phyloP scores from a whole-genome alignment of 129 eudicot genomes.

The Apium graveolens region DNA sequence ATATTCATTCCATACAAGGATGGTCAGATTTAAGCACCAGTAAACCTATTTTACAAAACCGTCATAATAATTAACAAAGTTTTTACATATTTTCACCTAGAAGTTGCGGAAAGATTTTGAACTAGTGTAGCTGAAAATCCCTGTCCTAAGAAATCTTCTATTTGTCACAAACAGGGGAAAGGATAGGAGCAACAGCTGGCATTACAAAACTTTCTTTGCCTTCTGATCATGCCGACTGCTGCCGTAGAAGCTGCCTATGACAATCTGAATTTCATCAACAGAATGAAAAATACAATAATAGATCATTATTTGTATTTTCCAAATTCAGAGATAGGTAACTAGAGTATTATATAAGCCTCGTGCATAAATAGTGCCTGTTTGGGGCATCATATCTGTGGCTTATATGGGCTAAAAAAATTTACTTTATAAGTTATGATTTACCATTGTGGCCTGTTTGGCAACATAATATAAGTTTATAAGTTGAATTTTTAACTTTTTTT shows the following conservation, averaged over 20 bases:
- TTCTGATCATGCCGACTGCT: slow-evolving; percentile 72
- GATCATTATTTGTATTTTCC: too few relatives aligned
- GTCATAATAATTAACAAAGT: too few relatives aligned
- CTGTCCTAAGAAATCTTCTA: slow-evolving; percentile 30
- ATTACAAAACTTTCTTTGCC: slow-evolving; percentile 45
- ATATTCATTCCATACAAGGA: background rate
- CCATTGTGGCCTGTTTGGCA: too few relatives aligned
- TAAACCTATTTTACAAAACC: background rate
- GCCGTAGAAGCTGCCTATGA: slow-evolving; percentile 54
- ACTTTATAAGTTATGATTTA: too few relatives aligned
- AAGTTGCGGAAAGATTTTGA: slow-evolving; percentile 22
- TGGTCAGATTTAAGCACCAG: background rate
- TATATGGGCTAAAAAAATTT: too few relatives aligned
- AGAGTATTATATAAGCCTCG: background rate
- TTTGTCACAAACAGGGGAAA: slow-evolving; percentile 24
- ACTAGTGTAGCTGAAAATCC: slow-evolving; percentile 13
- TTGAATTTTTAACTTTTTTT: too few relatives aligned
- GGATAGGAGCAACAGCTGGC: slow-evolving; percentile 28
- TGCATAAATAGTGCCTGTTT: too few relatives aligned
- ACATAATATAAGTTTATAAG: too few relatives aligned
- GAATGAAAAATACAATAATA: background rate
- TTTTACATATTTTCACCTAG: slow-evolving; percentile 25
- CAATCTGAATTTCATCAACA: slow-evolving; percentile 44
- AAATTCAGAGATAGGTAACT: background rate
- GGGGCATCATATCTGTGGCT: too few relatives aligned